A percentile compares a stretch with the other conserved stretches of the same genome.
phyloP scores from a whole-genome alignment of 164 flowering plant species.

The Kingdonia uniflora region DNA sequence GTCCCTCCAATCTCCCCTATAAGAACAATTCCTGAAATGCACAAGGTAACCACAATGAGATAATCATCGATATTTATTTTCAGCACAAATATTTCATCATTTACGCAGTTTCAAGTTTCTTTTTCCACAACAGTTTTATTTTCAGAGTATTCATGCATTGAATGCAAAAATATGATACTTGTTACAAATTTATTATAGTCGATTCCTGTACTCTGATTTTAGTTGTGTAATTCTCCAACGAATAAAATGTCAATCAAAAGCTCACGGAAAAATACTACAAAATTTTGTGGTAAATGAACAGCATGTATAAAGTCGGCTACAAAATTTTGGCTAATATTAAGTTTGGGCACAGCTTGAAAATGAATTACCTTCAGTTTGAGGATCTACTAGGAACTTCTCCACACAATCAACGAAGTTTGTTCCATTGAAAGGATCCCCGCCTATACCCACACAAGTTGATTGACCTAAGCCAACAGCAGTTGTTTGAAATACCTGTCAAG shows the following conservation, averaged over 20 bases:
- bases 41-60: conserved; percentile 5
- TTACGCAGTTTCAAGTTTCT: no score
- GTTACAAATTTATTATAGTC: no score
- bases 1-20: conserved; percentile 99
- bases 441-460: conserved; percentile 96
- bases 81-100: no score
- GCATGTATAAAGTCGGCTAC: not conserved
- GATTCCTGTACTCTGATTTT: no score
- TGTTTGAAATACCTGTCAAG: conserved; percentile 86
- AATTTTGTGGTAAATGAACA: not conserved
- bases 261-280: no score
- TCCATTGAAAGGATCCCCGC: conserved; percentile 98
- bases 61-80: no score
- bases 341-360: not conserved
- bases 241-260: no score
- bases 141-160: no score
- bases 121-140: no score
- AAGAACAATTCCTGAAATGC: conserved; percentile 66
- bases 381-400: conserved; percentile 73
- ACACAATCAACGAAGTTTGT: conserved; percentile 96
- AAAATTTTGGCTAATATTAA: not conserved
- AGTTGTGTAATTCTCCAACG: no score
- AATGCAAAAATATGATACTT: no score
- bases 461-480: conserved; percentile 98
- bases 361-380: conserved; percentile 90